Base-by-base conservation (phyloP, 495 filamentous ascomycete genomes). In the Annulohypoxylon nitens region DNA sequence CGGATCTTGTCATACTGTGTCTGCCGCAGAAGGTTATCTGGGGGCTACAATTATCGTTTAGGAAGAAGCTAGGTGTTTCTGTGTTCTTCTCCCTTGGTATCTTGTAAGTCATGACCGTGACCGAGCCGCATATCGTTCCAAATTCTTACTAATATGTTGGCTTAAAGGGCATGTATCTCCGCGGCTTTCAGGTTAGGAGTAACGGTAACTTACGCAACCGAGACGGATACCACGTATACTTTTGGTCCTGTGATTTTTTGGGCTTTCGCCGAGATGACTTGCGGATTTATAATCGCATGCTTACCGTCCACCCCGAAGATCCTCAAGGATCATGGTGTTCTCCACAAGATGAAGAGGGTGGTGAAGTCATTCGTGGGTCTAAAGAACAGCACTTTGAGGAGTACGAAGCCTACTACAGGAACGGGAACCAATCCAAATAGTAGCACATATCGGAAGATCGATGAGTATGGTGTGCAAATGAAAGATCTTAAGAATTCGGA, bases 41-140 rank as follows among this genome's bases (percentile, higher is more conserved):
- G 75, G 68, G 20, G n/a, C 61, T 85, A 67, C 74, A 79, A 20
- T 39, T 82, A 57, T 72, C 70, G 2, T 45, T 61, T 20, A 51
- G 64, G 26, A 80, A 80, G 71, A 80, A 70, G 57, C 37, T 82
- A 9, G 78, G 76, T 51, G 69, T 83, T 3, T 77, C 75, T 0
- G 26, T 83, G 25, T 76, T 85, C 47, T 85, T 85, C 63, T 70
- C 73, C 3, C 43, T 83, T 1, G 83, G 83, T 53, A 70, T 80
- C 2, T 58, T 83, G 83, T 85, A 71, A 70, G 80, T 78, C 33
- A 0, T 25, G 53, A 39, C 4, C n/a, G 54, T 48, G 33, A 23
- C 10, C n/a, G 30, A 47, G 12, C n/a, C 0, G 14, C 23, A 12
- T 33, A 14, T 61, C 30, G 14, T 1, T 55, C 7, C 2, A 12